Evolutionary conservation across 805 yeast genomes (phyloP).

Genomic region (Sugiyamaella americana): DNA sequence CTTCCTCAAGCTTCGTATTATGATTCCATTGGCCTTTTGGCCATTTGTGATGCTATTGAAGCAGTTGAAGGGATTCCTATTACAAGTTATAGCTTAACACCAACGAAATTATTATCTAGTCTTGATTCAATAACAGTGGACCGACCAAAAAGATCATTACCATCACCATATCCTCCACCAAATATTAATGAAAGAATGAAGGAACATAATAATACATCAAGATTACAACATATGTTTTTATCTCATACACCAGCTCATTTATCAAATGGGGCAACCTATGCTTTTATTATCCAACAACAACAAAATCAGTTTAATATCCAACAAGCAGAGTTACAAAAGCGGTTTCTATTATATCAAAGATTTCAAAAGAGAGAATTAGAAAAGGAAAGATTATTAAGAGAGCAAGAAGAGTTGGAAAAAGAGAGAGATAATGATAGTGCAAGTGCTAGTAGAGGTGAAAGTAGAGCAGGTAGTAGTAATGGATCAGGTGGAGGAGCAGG

Average conservation of each 20-base stretch:
- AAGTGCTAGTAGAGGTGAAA: neutral
- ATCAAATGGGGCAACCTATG: constrained; percentile 3
- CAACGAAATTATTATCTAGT: neutral
- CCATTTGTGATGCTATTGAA: constrained; percentile 37
- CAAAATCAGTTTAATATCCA: neutral
- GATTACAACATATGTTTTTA: constrained; percentile 10
- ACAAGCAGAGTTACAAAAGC: constrained; percentile 2
- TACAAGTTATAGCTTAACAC: constrained; percentile 1
- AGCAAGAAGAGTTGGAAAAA: neutral
- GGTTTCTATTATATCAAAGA: constrained; percentile 1
- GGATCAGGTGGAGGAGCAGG: neutral
- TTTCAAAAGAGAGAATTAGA: constrained; percentile 1
- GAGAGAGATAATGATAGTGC: neutral
- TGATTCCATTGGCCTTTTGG: constrained; percentile 36
- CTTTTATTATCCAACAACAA: neutral
- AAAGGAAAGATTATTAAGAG: neutral
- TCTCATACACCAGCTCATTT: constrained; percentile 12
- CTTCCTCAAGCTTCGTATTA: constrained; percentile 25
- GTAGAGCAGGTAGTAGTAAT: neutral
- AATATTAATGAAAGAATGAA: neutral
- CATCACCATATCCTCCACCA: neutral
- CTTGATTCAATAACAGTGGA: neutral
- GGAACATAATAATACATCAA: neutral
- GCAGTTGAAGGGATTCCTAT: constrained; percentile 32
- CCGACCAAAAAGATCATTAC: neutral